Percentiles rank a stretch among this genome's conserved stretches.
Conservation (phyloP, 805 yeast genomes). For the Candida namnaoensis region DNA sequence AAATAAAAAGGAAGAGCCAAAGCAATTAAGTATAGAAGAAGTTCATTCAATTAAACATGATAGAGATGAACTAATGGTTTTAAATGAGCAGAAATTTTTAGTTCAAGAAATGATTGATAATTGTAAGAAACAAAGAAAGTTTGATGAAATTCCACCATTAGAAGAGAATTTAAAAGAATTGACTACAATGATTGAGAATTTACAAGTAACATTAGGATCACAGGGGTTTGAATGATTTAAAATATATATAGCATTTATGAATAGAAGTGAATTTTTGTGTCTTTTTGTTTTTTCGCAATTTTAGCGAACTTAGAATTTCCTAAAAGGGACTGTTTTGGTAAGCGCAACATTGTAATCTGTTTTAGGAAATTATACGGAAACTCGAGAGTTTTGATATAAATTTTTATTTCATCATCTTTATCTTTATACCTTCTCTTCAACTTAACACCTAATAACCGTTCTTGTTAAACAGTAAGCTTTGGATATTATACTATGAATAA, state of each 20-base stretch:
- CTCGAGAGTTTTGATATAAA: too few species aligned
- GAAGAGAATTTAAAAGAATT: conserved; percentile 52
- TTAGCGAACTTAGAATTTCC: too few species aligned
- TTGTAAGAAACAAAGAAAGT: conserved; percentile 57
- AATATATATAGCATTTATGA: too few species aligned
- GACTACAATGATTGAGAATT: conserved; percentile 31
- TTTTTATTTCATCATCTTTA: too few species aligned
- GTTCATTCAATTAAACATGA: conserved; percentile 48
- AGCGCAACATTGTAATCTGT: too few species aligned
- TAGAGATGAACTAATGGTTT: conserved; percentile 75
- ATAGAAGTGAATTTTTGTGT: too few species aligned
- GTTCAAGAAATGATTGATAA: conserved; percentile 56
- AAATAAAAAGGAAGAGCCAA: conserved; percentile 9
- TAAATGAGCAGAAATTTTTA: conserved; percentile 75
- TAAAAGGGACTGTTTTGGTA: too few species aligned
- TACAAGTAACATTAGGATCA: conserved; percentile 51
- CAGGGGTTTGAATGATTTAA: conserved; percentile 22
- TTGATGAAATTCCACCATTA: conserved; percentile 66
- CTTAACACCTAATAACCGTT: too few species aligned
- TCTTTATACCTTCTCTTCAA: too few species aligned
- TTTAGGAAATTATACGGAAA: too few species aligned
- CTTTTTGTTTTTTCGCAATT: too few species aligned
- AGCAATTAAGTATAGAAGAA: conserved; percentile 23
- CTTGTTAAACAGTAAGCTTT: too few species aligned
- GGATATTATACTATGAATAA: neutral